Evolutionary conservation across 106 monocot species (phyloP).

Genomic region (Apostasia ramifera): DNA sequence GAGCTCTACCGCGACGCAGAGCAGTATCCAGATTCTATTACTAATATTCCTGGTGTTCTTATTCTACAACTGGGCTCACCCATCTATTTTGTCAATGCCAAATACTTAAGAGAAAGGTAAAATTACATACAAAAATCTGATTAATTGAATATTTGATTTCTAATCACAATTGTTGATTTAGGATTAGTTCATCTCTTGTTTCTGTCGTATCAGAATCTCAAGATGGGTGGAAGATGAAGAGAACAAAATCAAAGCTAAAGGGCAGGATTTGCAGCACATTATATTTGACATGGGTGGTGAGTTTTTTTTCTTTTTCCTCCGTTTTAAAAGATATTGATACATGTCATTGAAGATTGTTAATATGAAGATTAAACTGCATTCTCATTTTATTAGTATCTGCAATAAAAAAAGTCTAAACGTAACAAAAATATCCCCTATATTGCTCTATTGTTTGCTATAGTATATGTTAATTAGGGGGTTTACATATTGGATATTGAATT

Average conservation of each 20-base stretch:
- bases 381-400: no score
- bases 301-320: background rate
- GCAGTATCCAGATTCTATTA: slow-evolving; percentile 42
- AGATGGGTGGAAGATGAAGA: slow-evolving; percentile 52
- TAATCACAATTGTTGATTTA: background rate
- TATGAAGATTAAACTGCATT: no score
- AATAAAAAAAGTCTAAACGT: no score
- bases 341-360: no score
- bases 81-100: slow-evolving; percentile 43
- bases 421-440: no score
- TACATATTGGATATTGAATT: background rate
- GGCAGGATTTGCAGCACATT: slow-evolving; percentile 24
- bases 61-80: slow-evolving; percentile 48
- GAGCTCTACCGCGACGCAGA: slow-evolving; percentile 42
- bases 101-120: slow-evolving; percentile 51
- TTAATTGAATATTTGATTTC: background rate
- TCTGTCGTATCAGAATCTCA: slow-evolving; percentile 19
- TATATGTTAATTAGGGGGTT: no score
- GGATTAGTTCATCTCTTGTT: background rate
- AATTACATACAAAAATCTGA: background rate
- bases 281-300: slow-evolving; percentile 54
- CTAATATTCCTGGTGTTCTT: slow-evolving; percentile 29
- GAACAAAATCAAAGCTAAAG: slow-evolving; percentile 5
- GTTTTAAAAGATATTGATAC: no score
- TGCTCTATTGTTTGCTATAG: no score